These are phyloP conservation scores for Pseudonitzschia multiseries DNA, from an alignment of 108 stramenopile species.

Conservation along the genomic window DNA sequence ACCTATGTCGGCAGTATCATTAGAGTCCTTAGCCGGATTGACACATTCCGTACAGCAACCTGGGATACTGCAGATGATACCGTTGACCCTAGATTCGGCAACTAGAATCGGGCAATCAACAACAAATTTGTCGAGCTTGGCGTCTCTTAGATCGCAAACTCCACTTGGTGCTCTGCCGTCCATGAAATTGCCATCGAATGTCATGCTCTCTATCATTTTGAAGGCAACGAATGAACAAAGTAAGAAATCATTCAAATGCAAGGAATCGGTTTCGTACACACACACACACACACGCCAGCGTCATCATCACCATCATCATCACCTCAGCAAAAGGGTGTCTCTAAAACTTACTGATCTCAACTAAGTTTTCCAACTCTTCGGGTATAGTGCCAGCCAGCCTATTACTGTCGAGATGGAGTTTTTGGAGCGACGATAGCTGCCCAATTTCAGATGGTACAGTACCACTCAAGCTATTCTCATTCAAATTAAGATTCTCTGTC, in stretches of 20 bases:
- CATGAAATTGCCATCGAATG: slow-evolving; percentile 36
- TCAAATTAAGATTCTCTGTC: slow-evolving; percentile 17
- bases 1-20: not conserved
- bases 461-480: slow-evolving; percentile 29
- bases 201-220: slow-evolving; percentile 22
- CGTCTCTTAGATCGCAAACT: slow-evolving; percentile 49
- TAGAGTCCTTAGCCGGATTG: not conserved
- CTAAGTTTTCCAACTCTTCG: slow-evolving; percentile 11
- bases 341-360: slow-evolving; percentile 19
- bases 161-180: slow-evolving; percentile 48
- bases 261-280: too few relatives aligned
- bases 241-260: not conserved
- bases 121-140: slow-evolving; percentile 25
- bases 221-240: not conserved
- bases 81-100: slow-evolving; percentile 11
- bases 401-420: slow-evolving; percentile 26
- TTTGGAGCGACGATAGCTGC: slow-evolving; percentile 9
- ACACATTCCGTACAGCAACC: slow-evolving; percentile 41
- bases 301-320: too few relatives aligned
- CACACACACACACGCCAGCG: too few relatives aligned
- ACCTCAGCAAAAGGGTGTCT: not conserved
- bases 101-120: slow-evolving; percentile 36
- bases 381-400: slow-evolving; percentile 26
- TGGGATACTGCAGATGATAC: slow-evolving; percentile 41
- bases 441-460: slow-evolving; percentile 31